Evolutionary conservation across 352 stramenopile species (phyloP).

Genomic region (Globisporangium spiculum): DNA sequence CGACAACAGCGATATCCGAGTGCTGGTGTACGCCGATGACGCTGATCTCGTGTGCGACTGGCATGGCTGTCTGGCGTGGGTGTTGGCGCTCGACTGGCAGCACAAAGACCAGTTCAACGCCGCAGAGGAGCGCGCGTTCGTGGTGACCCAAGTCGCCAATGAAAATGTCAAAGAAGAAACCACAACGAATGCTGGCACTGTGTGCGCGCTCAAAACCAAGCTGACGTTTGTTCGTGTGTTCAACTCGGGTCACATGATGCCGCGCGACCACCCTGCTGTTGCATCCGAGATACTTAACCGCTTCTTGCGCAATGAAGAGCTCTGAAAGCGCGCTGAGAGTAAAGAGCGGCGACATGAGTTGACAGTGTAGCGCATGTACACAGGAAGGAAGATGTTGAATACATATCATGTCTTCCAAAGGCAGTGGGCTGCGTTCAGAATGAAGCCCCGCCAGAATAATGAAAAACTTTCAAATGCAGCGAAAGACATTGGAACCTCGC

Average conservation of each 20-base stretch:
- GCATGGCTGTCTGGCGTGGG: conserved; percentile 93
- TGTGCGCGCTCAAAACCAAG: conserved; percentile 45
- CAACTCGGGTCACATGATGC: conserved; percentile 94
- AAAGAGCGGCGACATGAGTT: too few relatives aligned
- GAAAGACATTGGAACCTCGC: too few relatives aligned
- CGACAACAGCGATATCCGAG: conserved; percentile 41
- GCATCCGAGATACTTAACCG: conserved; percentile 90
- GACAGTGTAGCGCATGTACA: too few relatives aligned
- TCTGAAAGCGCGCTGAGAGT: too few relatives aligned
- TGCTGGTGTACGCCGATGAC: conserved; percentile 96
- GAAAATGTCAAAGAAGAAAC: not conserved
- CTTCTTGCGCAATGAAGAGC: conserved; percentile 63
- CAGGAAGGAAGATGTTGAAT: too few relatives aligned
- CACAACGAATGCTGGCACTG: conserved; percentile 24
- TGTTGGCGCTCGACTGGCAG: conserved; percentile 87
- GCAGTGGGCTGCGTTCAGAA: too few relatives aligned
- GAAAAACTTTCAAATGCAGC: too few relatives aligned
- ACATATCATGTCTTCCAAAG: too few relatives aligned
- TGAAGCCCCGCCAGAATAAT: too few relatives aligned
- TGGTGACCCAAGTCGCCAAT: conserved; percentile 14
- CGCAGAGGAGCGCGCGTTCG: conserved; percentile 29
- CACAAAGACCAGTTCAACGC: conserved; percentile 62
- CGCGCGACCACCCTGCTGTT: conserved; percentile 88
- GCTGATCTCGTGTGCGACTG: conserved; percentile 97
- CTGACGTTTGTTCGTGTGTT: conserved; percentile 93